These are phyloP conservation scores for Nicotiana undulata DNA, from an alignment of 257 asterid species.

Conservation along the genomic window DNA sequence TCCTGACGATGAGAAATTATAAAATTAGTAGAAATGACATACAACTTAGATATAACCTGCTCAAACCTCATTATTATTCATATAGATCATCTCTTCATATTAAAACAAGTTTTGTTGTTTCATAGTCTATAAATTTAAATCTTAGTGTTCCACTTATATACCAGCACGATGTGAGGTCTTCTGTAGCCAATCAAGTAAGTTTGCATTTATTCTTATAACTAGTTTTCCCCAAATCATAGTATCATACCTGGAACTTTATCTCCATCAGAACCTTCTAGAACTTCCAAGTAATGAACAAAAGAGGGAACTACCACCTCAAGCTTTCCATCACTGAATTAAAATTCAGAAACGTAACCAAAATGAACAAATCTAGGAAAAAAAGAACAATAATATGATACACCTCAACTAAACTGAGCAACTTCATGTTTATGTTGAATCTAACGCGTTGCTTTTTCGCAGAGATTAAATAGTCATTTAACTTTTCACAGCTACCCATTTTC, in stretches of 20 bases:
- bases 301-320: slow-evolving; percentile 93
- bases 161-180: not conserved
- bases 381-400: not conserved
- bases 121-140: not conserved
- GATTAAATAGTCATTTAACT: not conserved
- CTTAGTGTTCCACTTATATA: not conserved
- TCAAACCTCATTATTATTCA: not conserved
- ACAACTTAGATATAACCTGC: not conserved
- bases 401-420: not conserved
- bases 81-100: not conserved
- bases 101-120: not conserved
- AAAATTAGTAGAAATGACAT: not conserved
- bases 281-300: slow-evolving; percentile 97
- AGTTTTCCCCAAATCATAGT: not conserved
- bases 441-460: not conserved
- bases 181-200: not conserved
- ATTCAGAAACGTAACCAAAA: not conserved
- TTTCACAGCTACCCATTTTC: not conserved
- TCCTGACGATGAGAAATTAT: slow-evolving; percentile 39
- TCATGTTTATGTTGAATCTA: not conserved
- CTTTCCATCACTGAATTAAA: slow-evolving; percentile 77
- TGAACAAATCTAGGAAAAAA: not conserved
- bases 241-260: slow-evolving; percentile 97
- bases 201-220: not conserved
- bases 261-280: slow-evolving; percentile 97